Conservation (phyloP, 2,329 filamentous ascomycete species). For the Xylariomycetidae sp. region DNA sequence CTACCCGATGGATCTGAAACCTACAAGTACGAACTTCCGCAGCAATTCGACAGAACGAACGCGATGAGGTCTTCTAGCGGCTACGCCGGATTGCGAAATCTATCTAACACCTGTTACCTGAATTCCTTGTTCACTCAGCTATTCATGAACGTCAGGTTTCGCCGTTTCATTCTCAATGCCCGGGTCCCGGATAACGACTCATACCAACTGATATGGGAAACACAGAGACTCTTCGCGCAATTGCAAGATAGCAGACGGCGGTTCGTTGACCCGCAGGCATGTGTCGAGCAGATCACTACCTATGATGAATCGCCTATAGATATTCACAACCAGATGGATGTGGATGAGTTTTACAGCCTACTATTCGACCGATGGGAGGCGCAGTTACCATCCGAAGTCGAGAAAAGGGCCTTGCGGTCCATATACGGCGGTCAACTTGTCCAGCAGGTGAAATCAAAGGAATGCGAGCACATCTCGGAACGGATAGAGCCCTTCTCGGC, state of each 20-base stretch:
- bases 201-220: slow-evolving; percentile 67
- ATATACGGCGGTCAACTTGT: slow-evolving; percentile 91
- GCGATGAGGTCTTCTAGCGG: slow-evolving; percentile 71
- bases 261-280: slow-evolving; percentile 63
- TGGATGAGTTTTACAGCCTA: slow-evolving; percentile 94
- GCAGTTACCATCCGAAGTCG: slow-evolving; percentile 62
- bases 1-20: slow-evolving; percentile 37
- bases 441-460: slow-evolving; percentile 91
- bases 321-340: slow-evolving; percentile 90
- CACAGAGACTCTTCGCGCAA: slow-evolving; percentile 73
- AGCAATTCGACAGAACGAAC: slow-evolving; percentile 57
- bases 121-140: slow-evolving; percentile 92
- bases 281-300: slow-evolving; percentile 72
- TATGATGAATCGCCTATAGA: slow-evolving; percentile 82
- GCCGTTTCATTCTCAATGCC: slow-evolving; percentile 72
- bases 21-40: slow-evolving; percentile 56
- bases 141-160: slow-evolving; percentile 90
- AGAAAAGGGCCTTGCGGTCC: slow-evolving; percentile 66
- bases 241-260: slow-evolving; percentile 80
- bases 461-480: slow-evolving; percentile 91
- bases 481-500: slow-evolving; percentile 85
- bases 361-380: slow-evolving; percentile 88
- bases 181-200: slow-evolving; percentile 47
- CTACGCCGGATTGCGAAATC: slow-evolving; percentile 83
- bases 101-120: slow-evolving; percentile 95